Percentiles rank a stretch among this genome's conserved stretches.
Conservation (phyloP, 176 grass and related monocot genomes). For the Paspalum vaginatum region DNA sequence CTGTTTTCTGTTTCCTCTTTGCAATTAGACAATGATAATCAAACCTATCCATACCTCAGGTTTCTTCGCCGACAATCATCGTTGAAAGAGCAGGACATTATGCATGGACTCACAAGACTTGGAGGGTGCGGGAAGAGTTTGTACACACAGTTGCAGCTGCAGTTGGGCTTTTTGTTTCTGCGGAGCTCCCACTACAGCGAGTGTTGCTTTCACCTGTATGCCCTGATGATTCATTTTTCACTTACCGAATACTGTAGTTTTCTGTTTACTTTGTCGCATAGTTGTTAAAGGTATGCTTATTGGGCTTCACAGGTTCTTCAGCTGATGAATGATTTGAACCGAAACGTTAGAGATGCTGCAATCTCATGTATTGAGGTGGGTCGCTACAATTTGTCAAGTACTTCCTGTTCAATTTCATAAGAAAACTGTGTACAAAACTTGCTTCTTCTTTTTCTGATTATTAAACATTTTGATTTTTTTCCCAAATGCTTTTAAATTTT, state of each 20-base stretch:
- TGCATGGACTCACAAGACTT: slow-evolving; percentile 89
- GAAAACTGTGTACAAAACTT: background rate
- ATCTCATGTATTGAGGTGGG: slow-evolving; percentile 86
- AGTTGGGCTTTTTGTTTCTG: slow-evolving; percentile 79
- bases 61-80: slow-evolving; percentile 86
- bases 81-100: slow-evolving; percentile 96
- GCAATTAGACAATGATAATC: background rate
- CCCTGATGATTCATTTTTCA: slow-evolving; percentile 15
- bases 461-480: slow-evolving; percentile 1
- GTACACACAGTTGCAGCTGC: slow-evolving; percentile 72
- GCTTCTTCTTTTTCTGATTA: slow-evolving; percentile 21
- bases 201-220: slow-evolving; percentile 87
- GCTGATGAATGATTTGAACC: slow-evolving; percentile 87
- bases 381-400: slow-evolving; percentile 16
- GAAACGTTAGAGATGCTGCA: slow-evolving; percentile 84
- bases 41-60: slow-evolving; percentile 39
- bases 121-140: slow-evolving; percentile 93
- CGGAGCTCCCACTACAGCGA: slow-evolving; percentile 76
- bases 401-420: slow-evolving; percentile 29
- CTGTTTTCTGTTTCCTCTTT: background rate
- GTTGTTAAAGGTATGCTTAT: slow-evolving; percentile 38
- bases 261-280: slow-evolving; percentile 16
- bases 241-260: background rate
- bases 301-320: slow-evolving; percentile 69
- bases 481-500: background rate